These are phyloP conservation scores for Boletus reticuloceps DNA, from an alignment of 768 basidiomycete genomes.

Conservation along the genomic window DNA sequence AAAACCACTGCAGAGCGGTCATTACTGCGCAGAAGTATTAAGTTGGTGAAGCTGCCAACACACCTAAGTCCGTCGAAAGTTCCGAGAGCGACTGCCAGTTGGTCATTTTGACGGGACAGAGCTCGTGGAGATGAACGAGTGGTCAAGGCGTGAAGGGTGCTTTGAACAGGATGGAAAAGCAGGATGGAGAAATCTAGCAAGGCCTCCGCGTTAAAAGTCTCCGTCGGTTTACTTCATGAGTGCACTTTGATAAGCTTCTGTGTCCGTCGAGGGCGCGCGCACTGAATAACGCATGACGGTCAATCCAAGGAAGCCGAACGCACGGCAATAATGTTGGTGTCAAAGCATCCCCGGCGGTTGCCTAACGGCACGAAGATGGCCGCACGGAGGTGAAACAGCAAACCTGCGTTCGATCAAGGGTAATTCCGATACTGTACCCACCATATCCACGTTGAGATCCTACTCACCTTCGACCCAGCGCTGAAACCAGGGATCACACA, in stretches of 20 bases:
- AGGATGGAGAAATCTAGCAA: not conserved
- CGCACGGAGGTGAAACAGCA: slow-evolving; percentile 9
- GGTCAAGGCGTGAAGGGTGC: not conserved
- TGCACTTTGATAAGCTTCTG: slow-evolving; percentile 9
- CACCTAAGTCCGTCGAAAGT: slow-evolving; percentile 36
- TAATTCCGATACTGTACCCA: not conserved
- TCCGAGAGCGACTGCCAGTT: slow-evolving; percentile 40
- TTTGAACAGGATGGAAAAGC: not conserved
- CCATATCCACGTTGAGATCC: not conserved
- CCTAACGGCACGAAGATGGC: slow-evolving; percentile 18
- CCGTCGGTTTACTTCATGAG: slow-evolving; percentile 1
- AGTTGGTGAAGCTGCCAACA: slow-evolving; percentile 10
- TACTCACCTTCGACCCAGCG: not conserved
- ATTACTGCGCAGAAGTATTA: not conserved
- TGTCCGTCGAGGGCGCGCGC: slow-evolving; percentile 9
- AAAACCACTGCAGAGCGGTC: slow-evolving; percentile 33
- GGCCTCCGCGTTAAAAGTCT: slow-evolving; percentile 8
- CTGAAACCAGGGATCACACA: not conserved
- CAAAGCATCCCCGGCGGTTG: slow-evolving; percentile 8
- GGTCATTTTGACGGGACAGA: slow-evolving; percentile 30
- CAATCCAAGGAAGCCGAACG: slow-evolving; percentile 18
- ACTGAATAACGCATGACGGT: not conserved
- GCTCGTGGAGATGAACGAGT: not conserved
- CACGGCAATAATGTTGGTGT: slow-evolving; percentile 8
- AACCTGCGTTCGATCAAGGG: slow-evolving; percentile 6